phyloP scores from a whole-genome alignment of 1,139 yeast species.

The Saccharomyces pastorianus region DNA sequence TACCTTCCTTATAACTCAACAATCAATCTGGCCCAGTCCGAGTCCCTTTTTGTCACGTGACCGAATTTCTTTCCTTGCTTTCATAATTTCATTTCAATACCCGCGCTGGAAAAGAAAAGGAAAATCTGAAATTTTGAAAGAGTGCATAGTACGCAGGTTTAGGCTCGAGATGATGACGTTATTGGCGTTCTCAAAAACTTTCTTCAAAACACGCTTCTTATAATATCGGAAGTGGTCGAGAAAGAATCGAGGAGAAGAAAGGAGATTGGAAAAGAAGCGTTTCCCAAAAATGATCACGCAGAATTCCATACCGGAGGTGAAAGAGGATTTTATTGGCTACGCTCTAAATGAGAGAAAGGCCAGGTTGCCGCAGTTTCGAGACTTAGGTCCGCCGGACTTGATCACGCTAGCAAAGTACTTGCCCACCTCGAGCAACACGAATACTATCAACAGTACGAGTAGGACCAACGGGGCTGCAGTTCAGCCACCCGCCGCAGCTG shows the following conservation, averaged over 20 bases:
- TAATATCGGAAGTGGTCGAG: background rate
- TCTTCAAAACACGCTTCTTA: background rate
- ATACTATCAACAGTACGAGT: conserved; percentile 4
- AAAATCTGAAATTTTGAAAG: too few relatives aligned
- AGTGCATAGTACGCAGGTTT: background rate
- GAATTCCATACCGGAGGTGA: conserved; percentile 47
- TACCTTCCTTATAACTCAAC: too few relatives aligned
- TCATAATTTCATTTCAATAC: too few relatives aligned
- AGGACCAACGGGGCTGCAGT: conserved; percentile 3
- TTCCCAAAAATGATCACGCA: conserved; percentile 36
- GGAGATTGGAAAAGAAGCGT: background rate
- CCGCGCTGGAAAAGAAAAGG: too few relatives aligned
- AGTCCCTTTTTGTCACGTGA: too few relatives aligned
- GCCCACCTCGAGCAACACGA: conserved; percentile 19
- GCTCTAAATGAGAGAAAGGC: conserved; percentile 43
- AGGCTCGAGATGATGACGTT: background rate
- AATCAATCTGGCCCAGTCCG: too few relatives aligned
- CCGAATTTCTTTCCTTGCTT: too few relatives aligned
- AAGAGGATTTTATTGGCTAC: conserved; percentile 43
- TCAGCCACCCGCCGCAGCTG: background rate
- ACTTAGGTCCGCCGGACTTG: conserved; percentile 87
- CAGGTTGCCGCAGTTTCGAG: conserved; percentile 40
- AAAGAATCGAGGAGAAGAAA: background rate
- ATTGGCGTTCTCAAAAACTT: background rate
- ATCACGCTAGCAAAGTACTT: conserved; percentile 52